These are phyloP conservation scores for Artemisia tridentata DNA, from an alignment of 129 eudicot species.

Conservation along the genomic window DNA sequence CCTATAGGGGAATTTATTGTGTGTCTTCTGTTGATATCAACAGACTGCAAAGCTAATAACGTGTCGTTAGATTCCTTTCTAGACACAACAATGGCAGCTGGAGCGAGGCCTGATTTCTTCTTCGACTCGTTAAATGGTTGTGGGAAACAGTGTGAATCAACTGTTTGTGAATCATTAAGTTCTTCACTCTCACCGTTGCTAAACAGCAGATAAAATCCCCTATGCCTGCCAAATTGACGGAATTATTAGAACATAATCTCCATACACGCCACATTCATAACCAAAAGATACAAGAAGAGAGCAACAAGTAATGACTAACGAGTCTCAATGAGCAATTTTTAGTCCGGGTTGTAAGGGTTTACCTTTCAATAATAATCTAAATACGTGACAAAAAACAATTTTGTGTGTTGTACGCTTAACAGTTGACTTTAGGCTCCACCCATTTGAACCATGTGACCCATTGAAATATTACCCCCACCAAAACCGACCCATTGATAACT, in stretches of 20 bases:
- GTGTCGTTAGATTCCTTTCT: conserved; percentile 62
- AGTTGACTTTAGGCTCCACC: too few species aligned
- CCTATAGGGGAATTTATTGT: conserved; percentile 52
- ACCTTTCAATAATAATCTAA: too few species aligned
- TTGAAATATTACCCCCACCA: too few species aligned
- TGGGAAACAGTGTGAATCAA: conserved; percentile 89
- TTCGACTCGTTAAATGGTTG: conserved; percentile 64
- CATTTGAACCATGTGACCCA: too few species aligned
- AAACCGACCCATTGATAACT: background rate
- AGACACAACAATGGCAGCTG: conserved; percentile 82
- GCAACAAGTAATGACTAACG: background rate
- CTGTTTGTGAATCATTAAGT: conserved; percentile 74
- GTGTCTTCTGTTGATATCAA: conserved; percentile 58
- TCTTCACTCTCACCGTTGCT: conserved; percentile 83
- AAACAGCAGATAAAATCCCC: conserved; percentile 81
- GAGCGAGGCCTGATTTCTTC: conserved; percentile 75
- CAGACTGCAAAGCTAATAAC: conserved; percentile 47
- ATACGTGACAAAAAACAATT: too few species aligned
- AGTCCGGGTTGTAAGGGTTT: background rate
- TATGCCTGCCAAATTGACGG: conserved; percentile 48
- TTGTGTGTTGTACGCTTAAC: too few species aligned
- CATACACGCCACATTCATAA: background rate
- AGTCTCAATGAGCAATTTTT: too few species aligned
- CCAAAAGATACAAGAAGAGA: background rate
- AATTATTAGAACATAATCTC: background rate